Evolutionary conservation across 345 rosid genomes (phyloP).

Genomic region (Gossypium rotundifolium): DNA sequence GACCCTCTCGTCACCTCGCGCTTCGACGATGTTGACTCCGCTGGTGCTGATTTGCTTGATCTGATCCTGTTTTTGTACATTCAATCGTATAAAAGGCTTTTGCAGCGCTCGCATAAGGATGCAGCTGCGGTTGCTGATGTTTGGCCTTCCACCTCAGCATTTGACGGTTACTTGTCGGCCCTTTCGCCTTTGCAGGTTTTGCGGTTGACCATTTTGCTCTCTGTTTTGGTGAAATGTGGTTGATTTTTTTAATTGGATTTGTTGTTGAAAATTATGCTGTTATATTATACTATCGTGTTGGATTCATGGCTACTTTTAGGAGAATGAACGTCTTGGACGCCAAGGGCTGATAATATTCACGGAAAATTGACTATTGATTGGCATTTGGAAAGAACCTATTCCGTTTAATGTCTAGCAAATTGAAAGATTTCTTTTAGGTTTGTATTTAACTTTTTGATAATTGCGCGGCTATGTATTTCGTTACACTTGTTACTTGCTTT

Average conservation of each 20-base stretch:
- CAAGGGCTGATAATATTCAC: not conserved
- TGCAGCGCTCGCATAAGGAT: slow-evolving; percentile 91
- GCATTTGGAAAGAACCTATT: not conserved
- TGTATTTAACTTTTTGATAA: not conserved
- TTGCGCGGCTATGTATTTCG: not conserved
- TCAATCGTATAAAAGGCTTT: slow-evolving; percentile 87
- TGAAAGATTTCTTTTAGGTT: not conserved
- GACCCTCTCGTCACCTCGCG: slow-evolving; percentile 62
- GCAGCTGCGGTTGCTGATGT: slow-evolving; percentile 93
- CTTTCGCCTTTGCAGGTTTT: slow-evolving; percentile 94
- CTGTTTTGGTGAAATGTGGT: slow-evolving; percentile 7
- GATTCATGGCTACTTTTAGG: not conserved
- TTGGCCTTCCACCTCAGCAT: slow-evolving; percentile 99
- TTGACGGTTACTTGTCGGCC: slow-evolving; percentile 93
- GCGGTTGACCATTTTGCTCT: not conserved
- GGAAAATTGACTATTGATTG: not conserved
- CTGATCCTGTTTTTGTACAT: slow-evolving; percentile 78
- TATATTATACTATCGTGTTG: not conserved
- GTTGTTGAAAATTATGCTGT: not conserved
- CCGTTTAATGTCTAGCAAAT: not conserved
- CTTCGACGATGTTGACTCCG: slow-evolving; percentile 50
- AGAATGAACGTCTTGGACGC: not conserved
- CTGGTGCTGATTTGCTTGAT: slow-evolving; percentile 82
- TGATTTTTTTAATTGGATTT: not conserved
- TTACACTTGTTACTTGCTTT: not conserved